These are phyloP conservation scores for Colletotrichum falcatum DNA, from an alignment of 2,329 filamentous ascomycete genomes.

Conservation along the genomic window DNA sequence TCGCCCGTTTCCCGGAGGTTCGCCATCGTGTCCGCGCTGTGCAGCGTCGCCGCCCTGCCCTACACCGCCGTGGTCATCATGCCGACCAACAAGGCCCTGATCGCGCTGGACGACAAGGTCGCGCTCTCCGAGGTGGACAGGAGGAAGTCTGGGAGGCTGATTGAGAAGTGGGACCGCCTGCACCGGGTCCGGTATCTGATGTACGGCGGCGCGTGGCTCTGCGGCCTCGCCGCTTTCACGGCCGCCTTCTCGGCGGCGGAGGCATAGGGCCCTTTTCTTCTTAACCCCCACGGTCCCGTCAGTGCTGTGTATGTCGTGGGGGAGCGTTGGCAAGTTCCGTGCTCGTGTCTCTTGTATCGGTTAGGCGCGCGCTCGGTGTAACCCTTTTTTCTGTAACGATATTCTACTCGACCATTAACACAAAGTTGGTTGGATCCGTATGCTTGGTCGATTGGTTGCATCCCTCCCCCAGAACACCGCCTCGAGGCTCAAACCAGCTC, in stretches of 20 bases:
- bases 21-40: conserved; percentile 15
- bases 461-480: no score
- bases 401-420: neutral
- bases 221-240: neutral
- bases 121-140: conserved; percentile 17
- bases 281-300: no score
- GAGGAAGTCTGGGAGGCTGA: conserved; percentile 8
- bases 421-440: neutral
- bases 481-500: neutral
- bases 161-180: conserved; percentile 18
- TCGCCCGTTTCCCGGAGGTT: conserved; percentile 8
- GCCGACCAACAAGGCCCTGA: conserved; percentile 11
- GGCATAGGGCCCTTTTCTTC: no score
- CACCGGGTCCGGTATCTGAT: conserved; percentile 10
- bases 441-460: no score
- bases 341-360: neutral
- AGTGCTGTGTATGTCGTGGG: no score
- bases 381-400: neutral
- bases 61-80: conserved; percentile 8
- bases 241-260: neutral
- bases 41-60: neutral
- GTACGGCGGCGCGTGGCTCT: conserved; percentile 4
- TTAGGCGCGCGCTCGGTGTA: neutral
- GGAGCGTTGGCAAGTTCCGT: neutral
- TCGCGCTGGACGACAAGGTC: conserved; percentile 19